These are phyloP conservation scores for Pachyrhizus erosus DNA, from an alignment of 306 rosid genomes.

Conservation along the genomic window DNA sequence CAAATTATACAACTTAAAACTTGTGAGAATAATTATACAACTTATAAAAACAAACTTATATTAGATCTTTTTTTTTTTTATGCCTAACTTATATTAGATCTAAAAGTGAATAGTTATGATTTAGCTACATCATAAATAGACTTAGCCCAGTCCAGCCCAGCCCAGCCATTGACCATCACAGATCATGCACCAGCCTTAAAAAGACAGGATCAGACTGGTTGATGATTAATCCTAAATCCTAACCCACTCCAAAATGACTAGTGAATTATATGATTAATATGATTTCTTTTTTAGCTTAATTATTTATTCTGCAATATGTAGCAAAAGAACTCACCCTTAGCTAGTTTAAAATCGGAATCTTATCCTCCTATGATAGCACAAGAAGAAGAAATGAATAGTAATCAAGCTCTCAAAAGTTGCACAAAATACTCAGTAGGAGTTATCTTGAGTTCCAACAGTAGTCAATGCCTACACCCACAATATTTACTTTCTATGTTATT, in stretches of 20 bases:
- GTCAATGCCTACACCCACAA: not conserved
- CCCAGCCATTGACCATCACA: not conserved
- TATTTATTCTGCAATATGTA: not conserved
- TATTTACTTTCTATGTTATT: not conserved
- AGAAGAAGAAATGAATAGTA: conserved; percentile 9
- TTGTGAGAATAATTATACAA: not conserved
- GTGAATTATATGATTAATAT: not conserved
- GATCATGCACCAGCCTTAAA: not conserved
- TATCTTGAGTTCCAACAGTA: conserved; percentile 1
- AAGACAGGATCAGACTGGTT: not conserved
- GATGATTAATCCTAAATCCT: not conserved
- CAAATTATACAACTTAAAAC: not conserved
- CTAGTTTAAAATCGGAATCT: conserved; percentile 16
- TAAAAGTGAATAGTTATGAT: not conserved
- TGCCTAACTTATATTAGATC: not conserved
- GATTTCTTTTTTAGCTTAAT: not conserved
- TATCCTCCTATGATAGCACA: not conserved
- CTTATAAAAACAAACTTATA: not conserved
- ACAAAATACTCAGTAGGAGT: not conserved
- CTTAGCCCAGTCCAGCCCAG: not conserved
- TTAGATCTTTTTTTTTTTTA: no score
- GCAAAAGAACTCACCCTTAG: not conserved
- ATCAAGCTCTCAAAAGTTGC: conserved; percentile 3
- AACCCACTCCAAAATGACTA: not conserved
- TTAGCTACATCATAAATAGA: not conserved